Conservation (phyloP, 148 eudicot genomes). For the Salicornia ramosissima region DNA sequence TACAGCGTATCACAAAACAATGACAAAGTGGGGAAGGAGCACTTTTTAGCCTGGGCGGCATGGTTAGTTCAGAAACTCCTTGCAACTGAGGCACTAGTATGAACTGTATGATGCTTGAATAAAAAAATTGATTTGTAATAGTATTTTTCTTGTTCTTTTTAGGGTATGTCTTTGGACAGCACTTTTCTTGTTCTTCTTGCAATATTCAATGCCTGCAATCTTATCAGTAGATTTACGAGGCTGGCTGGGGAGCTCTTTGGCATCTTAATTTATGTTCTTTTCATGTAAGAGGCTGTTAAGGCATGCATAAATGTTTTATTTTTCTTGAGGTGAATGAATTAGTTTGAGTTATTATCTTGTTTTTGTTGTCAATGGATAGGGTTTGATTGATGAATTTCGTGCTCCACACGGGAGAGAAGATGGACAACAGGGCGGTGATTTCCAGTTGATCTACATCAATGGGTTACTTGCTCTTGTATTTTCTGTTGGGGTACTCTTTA, state of each 20-base stretch:
- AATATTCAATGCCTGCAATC: slow-evolving; percentile 55
- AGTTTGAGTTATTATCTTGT: not conserved
- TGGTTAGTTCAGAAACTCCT: slow-evolving; percentile 32
- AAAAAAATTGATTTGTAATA: no score
- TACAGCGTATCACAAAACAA: slow-evolving; percentile 41
- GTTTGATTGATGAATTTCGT: slow-evolving; percentile 63
- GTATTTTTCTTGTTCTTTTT: not conserved
- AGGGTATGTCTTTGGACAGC: slow-evolving; percentile 73
- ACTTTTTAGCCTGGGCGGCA: slow-evolving; percentile 63
- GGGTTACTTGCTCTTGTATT: slow-evolving; percentile 65
- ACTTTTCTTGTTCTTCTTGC: slow-evolving; percentile 48
- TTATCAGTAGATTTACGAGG: slow-evolving; percentile 59
- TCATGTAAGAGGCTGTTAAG: slow-evolving; percentile 61
- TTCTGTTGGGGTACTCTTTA: slow-evolving; percentile 61
- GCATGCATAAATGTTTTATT: slow-evolving; percentile 18
- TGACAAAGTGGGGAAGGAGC: slow-evolving; percentile 37
- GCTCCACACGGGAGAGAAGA: slow-evolving; percentile 37
- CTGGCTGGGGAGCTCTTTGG: slow-evolving; percentile 68
- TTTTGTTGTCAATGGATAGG: slow-evolving; percentile 38
- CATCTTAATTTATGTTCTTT: slow-evolving; percentile 59
- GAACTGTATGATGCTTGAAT: no score
- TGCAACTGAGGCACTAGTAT: no score
- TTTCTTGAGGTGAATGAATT: not conserved
- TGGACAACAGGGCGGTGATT: slow-evolving; percentile 30
- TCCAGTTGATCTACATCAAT: slow-evolving; percentile 61